Evolutionary conservation across 805 yeast genomes (phyloP).

Genomic region (Candida morakotiae): DNA sequence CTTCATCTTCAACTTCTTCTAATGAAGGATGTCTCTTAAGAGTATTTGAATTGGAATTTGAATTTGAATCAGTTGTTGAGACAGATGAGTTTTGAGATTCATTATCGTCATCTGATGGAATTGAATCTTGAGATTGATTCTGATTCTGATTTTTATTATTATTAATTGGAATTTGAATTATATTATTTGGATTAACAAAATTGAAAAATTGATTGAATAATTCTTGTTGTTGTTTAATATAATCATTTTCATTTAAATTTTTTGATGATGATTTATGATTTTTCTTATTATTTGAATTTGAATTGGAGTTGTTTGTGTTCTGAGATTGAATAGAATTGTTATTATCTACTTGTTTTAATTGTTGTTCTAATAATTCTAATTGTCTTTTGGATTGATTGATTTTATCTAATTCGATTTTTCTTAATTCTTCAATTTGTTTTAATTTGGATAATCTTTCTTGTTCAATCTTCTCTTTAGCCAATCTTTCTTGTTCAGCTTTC

Average conservation of each 20-base stretch:
- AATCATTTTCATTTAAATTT: slow-evolving; percentile 2
- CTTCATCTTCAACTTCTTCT: slow-evolving; percentile 33
- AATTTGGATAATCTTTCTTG: slow-evolving; percentile 4
- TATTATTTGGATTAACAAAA: slow-evolving; percentile 5
- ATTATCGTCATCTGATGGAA: slow-evolving; percentile 3
- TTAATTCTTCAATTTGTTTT: slow-evolving; percentile 4
- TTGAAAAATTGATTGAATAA: slow-evolving; percentile 20
- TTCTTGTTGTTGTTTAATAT: slow-evolving; percentile 19
- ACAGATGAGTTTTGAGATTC: no score
- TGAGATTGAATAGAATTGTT: background rate
- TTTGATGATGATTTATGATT: background rate
- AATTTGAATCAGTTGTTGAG: slow-evolving; percentile 1
- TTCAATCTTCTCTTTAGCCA: slow-evolving; percentile 3
- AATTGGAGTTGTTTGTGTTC: no score
- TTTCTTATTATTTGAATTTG: background rate
- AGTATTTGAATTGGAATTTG: background rate
- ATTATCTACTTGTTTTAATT: background rate
- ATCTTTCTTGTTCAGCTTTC: slow-evolving; percentile 5
- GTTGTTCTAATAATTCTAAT: slow-evolving; percentile 4
- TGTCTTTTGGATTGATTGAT: slow-evolving; percentile 7
- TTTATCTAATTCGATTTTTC: slow-evolving; percentile 7
- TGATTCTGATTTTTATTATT: no score
- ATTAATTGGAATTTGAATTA: slow-evolving; percentile 9
- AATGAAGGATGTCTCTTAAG: slow-evolving; percentile 18
- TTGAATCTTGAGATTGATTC: slow-evolving; percentile 1